Percentiles rank a stretch among this genome's conserved stretches.
Conservation (phyloP, 495 filamentous ascomycete genomes). For the Hypoxylon subgilvum region DNA sequence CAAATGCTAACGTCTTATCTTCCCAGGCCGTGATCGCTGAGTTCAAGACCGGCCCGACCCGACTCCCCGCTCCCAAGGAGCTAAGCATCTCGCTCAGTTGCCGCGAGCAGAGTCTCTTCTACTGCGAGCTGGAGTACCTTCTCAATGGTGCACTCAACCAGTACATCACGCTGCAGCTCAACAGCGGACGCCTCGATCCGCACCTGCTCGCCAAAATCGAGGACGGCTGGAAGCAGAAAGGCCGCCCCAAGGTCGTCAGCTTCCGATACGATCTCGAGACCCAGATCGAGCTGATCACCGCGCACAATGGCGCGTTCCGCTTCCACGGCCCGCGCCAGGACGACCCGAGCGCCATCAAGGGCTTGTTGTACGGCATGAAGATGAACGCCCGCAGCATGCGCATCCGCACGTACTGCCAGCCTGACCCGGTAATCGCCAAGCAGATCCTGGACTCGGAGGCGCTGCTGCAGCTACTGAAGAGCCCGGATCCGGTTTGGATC, state of each 20-base stretch:
- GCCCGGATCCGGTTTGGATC: conserved; percentile 41
- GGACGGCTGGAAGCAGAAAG: conserved; percentile 49
- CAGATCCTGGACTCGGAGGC: conserved; percentile 50
- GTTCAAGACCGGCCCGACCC: conserved; percentile 20
- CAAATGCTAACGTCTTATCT: conserved; percentile 22
- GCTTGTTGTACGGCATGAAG: conserved; percentile 50
- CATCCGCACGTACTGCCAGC: conserved; percentile 53
- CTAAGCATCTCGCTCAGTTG: conserved; percentile 49
- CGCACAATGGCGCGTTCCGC: conserved; percentile 50
- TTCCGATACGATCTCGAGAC: conserved; percentile 59
- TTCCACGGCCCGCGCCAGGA: conserved; percentile 48
- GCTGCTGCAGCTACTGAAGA: conserved; percentile 47
- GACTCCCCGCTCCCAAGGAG: conserved; percentile 18
- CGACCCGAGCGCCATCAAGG: conserved; percentile 31
- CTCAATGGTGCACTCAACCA: conserved; percentile 44
- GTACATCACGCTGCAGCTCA: conserved; percentile 49
- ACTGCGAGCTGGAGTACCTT: conserved; percentile 53
- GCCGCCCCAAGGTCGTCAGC: conserved; percentile 49
- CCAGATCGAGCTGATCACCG: conserved; percentile 50
- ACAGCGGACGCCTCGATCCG: conserved; percentile 46
- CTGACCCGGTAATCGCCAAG: conserved; percentile 56
- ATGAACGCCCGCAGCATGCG: conserved; percentile 48
- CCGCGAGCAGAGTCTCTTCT: conserved; percentile 54
- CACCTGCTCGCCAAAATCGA: conserved; percentile 44
- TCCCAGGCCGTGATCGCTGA: conserved; percentile 41